Evolutionary conservation across 2,329 filamentous ascomycete genomes (phyloP).

Genomic region (Aaosphaeria pasadenensis): DNA sequence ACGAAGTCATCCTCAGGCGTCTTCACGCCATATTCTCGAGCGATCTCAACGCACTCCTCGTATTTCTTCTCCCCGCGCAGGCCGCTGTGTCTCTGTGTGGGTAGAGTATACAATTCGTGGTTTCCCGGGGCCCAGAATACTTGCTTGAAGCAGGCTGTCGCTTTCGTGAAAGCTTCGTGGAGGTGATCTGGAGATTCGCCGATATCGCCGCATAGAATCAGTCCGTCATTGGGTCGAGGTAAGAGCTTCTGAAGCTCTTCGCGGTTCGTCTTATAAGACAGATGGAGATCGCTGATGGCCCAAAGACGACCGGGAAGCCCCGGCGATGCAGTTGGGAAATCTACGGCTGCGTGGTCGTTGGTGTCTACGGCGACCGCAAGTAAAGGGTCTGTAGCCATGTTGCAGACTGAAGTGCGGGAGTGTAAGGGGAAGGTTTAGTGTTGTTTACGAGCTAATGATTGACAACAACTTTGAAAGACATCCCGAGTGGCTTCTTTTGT

Average conservation of each 20-base stretch:
- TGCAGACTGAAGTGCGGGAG: too few relatives aligned
- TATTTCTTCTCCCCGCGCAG: slow-evolving; percentile 54
- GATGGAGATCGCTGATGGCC: slow-evolving; percentile 47
- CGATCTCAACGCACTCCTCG: slow-evolving; percentile 52
- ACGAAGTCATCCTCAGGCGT: slow-evolving; percentile 57
- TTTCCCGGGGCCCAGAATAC: slow-evolving; percentile 59
- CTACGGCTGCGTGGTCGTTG: too few relatives aligned
- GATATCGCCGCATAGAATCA: slow-evolving; percentile 46
- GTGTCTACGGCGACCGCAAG: slow-evolving; percentile 1
- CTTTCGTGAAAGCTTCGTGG: slow-evolving; percentile 34
- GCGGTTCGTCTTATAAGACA: slow-evolving; percentile 46
- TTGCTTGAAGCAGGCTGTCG: slow-evolving; percentile 41
- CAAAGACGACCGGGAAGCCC: slow-evolving; percentile 31
- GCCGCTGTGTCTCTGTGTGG: slow-evolving; percentile 33
- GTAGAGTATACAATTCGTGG: slow-evolving; percentile 57
- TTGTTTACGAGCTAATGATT: too few relatives aligned
- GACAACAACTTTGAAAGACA: too few relatives aligned
- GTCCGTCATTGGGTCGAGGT: slow-evolving; percentile 40
- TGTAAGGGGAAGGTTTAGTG: too few relatives aligned
- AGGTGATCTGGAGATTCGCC: slow-evolving; percentile 35
- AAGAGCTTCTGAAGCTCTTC: slow-evolving; percentile 43
- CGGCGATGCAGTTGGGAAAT: too few relatives aligned
- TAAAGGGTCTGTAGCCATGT: background rate
- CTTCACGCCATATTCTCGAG: slow-evolving; percentile 50
- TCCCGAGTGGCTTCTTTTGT: too few relatives aligned